A percentile compares a stretch with the other conserved stretches of the same genome.
phyloP scores from a whole-genome alignment of 2,329 filamentous ascomycete species.

The Dactylella cylindrospora region DNA sequence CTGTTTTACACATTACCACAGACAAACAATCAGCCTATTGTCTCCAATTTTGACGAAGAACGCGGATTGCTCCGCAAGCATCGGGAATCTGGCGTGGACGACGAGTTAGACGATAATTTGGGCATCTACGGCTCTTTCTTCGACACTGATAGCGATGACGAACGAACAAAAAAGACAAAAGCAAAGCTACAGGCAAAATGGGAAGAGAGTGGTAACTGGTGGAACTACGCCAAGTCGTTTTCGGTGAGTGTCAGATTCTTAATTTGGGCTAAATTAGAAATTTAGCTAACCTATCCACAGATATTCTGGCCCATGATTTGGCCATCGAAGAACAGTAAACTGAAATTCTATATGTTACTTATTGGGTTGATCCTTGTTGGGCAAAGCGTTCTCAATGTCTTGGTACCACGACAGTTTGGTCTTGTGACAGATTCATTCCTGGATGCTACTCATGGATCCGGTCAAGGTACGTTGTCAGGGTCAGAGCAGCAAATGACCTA shows the following conservation, averaged over 20 bases:
- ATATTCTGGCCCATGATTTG: constrained; percentile 78
- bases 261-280: constrained; percentile 11
- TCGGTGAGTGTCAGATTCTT: constrained; percentile 52
- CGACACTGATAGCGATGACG: constrained; percentile 52
- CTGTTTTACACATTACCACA: constrained; percentile 45
- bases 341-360: constrained; percentile 69
- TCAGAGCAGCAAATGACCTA: constrained; percentile 50
- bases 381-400: constrained; percentile 71
- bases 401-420: constrained; percentile 79
- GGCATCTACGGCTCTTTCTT: constrained; percentile 50
- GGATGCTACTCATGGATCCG: constrained; percentile 14
- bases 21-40: constrained; percentile 41
- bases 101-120: constrained; percentile 56
- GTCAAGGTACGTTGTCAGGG: constrained; percentile 9
- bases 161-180: constrained; percentile 58
- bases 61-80: constrained; percentile 45
- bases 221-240: constrained; percentile 74
- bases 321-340: constrained; percentile 65
- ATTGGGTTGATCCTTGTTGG: constrained; percentile 69
- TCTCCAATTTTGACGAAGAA: constrained; percentile 46
- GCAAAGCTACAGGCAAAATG: constrained; percentile 68
- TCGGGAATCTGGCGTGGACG: constrained; percentile 49
- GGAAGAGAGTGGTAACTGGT: constrained; percentile 74
- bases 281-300: constrained; percentile 51
- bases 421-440: constrained; percentile 67